Evolutionary conservation across 2,329 filamentous ascomycete species (phyloP).

Genomic region (Neophaeococcomyces aloes): DNA sequence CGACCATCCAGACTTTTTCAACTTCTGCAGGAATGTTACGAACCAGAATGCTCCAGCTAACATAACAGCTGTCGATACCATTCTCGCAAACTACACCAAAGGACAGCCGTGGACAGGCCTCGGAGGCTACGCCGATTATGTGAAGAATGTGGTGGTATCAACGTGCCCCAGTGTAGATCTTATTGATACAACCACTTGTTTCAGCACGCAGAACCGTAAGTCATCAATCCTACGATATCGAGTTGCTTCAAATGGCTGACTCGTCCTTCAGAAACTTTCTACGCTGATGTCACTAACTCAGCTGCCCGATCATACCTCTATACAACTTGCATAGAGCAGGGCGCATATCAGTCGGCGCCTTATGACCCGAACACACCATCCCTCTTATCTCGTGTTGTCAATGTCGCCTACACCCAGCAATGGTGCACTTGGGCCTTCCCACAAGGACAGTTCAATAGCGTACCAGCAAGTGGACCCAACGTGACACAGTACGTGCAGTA

Average conservation of each 20-base stretch:
- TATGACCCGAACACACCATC: constrained; percentile 29
- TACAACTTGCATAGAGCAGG: constrained; percentile 38
- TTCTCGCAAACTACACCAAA: constrained; percentile 39
- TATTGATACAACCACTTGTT: constrained; percentile 32
- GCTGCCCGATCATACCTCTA: constrained; percentile 40
- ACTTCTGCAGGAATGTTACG: constrained; percentile 44
- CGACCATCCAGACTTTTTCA: constrained; percentile 39
- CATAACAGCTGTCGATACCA: constrained; percentile 37
- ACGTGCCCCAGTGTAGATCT: constrained; percentile 33
- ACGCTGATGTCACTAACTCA: constrained; percentile 34
- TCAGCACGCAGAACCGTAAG: constrained; percentile 32
- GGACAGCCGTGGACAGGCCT: constrained; percentile 42
- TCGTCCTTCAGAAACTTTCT: constrained; percentile 28
- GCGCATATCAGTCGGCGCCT: constrained; percentile 40
- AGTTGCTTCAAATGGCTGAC: neutral
- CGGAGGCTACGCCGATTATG: constrained; percentile 43
- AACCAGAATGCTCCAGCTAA: constrained; percentile 35
- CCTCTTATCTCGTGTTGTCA: constrained; percentile 39
- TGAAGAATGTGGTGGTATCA: constrained; percentile 37
- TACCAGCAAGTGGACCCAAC: constrained; percentile 35
- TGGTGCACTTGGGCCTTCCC: constrained; percentile 48
- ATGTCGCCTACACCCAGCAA: constrained; percentile 43
- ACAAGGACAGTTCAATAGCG: constrained; percentile 34
- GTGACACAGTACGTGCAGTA: constrained; percentile 36
- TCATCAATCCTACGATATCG: neutral